Conservation (phyloP, 139 green algal genomes). For the Closterium sp. region DNA sequence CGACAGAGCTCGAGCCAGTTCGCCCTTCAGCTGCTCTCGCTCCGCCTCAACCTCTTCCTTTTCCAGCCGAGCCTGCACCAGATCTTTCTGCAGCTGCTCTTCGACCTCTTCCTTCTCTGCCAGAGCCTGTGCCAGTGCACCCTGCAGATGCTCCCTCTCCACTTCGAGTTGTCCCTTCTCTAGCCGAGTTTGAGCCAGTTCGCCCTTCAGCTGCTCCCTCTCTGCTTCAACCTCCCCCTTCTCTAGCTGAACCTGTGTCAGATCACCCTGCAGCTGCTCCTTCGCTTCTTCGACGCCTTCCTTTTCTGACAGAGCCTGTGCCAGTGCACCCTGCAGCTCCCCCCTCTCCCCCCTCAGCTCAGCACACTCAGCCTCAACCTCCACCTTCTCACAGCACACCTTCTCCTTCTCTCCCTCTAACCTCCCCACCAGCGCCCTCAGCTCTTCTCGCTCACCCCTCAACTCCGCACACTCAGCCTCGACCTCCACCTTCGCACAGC, state of each 20-base stretch:
- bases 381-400: too few species aligned
- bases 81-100: neutral
- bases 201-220: neutral
- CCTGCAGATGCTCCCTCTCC: neutral
- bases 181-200: neutral
- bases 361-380: too few species aligned
- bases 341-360: too few species aligned
- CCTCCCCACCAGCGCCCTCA: too few species aligned
- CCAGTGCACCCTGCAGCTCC: too few species aligned
- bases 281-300: too few species aligned
- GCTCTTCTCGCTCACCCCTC: neutral
- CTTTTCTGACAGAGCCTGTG: too few species aligned
- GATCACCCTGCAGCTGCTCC: neutral
- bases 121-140: neutral
- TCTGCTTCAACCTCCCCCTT: neutral
- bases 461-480: neutral
- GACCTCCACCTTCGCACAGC: neutral
- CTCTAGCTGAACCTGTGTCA: neutral
- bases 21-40: too few species aligned
- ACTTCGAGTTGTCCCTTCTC: neutral
- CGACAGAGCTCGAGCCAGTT: too few species aligned
- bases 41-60: neutral
- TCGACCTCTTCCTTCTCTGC: neutral
- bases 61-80: neutral
- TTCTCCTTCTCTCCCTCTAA: too few species aligned